Percentiles rank a stretch among this genome's conserved stretches.
Conservation (phyloP, 2,329 filamentous ascomycete species). For the Diaporthe destruens region DNA sequence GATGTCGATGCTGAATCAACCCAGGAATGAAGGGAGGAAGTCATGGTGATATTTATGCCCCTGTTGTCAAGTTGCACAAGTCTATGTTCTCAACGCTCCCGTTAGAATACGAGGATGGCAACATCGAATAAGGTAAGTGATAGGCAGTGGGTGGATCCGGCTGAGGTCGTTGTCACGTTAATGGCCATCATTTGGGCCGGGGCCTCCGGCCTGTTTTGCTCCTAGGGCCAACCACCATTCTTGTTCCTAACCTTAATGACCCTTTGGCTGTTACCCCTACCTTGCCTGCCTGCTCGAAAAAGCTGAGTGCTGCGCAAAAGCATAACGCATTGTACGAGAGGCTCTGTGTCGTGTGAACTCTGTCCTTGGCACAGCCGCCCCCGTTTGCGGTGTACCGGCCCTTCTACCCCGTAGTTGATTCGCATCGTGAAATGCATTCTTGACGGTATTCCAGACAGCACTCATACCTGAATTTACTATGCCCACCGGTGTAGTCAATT, state of each 20-base stretch:
- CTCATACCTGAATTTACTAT: not conserved
- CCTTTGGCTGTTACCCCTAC: not conserved
- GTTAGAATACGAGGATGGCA: conserved; percentile 9
- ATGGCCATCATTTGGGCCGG: conserved; percentile 9
- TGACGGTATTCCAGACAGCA: no score
- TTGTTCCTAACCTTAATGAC: conserved; percentile 28
- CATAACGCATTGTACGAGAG: not conserved
- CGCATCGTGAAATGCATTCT: no score
- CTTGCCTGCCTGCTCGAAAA: not conserved
- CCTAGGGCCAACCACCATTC: not conserved
- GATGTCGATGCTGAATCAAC: conserved; percentile 14
- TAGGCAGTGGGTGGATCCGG: not conserved
- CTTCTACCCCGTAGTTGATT: no score
- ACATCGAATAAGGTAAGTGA: conserved; percentile 11
- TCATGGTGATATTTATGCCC: conserved; percentile 20
- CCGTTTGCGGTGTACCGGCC: no score
- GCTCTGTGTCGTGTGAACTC: no score
- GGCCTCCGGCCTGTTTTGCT: conserved; percentile 11
- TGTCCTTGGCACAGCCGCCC: no score
- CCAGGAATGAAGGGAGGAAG: not conserved
- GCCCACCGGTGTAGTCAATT: not conserved
- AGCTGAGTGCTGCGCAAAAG: not conserved
- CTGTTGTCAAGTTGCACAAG: not conserved
- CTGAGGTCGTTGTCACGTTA: conserved; percentile 24
- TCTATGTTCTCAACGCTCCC: not conserved